Evolutionary conservation across 2,329 filamentous ascomycete genomes (phyloP).

Genomic region (Sporothrix dimorphospora): DNA sequence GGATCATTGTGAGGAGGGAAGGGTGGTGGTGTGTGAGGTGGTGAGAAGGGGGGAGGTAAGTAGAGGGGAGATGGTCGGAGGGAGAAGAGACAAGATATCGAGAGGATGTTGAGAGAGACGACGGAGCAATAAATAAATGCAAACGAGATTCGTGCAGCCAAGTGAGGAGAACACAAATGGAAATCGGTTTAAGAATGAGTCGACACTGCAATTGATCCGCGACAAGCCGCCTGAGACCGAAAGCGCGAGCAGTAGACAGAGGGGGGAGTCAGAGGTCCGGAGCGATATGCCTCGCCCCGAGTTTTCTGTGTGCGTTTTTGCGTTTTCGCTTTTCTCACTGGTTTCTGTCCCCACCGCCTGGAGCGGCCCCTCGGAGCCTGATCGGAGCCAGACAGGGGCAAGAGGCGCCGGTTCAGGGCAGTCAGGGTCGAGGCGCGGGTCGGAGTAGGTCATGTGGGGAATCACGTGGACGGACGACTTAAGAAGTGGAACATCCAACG

Average conservation of each 20-base stretch:
- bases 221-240: constrained; percentile 15
- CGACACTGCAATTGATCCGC: constrained; percentile 15
- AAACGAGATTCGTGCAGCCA: constrained; percentile 3
- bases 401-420: constrained; percentile 11
- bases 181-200: constrained; percentile 17
- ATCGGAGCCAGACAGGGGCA: constrained; percentile 37
- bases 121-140: background rate
- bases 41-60: background rate
- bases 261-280: constrained; percentile 23
- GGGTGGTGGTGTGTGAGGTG: constrained; percentile 20
- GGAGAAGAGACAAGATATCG: background rate
- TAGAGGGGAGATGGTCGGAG: constrained; percentile 16
- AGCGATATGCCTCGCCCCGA: constrained; percentile 23
- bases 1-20: constrained; percentile 47
- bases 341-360: constrained; percentile 2
- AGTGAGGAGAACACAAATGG: background rate
- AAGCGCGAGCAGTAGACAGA: constrained; percentile 4
- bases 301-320: constrained; percentile 23
- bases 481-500: no score
- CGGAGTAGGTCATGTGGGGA: background rate
- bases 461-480: background rate
- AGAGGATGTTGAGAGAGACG: background rate
- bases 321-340: background rate
- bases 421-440: background rate
- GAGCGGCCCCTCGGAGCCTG: constrained; percentile 36